A percentile compares a stretch with the other conserved stretches of the same genome.
Conservation (phyloP, 164 flowering plant genomes). For the Tinospora cordifolia region DNA sequence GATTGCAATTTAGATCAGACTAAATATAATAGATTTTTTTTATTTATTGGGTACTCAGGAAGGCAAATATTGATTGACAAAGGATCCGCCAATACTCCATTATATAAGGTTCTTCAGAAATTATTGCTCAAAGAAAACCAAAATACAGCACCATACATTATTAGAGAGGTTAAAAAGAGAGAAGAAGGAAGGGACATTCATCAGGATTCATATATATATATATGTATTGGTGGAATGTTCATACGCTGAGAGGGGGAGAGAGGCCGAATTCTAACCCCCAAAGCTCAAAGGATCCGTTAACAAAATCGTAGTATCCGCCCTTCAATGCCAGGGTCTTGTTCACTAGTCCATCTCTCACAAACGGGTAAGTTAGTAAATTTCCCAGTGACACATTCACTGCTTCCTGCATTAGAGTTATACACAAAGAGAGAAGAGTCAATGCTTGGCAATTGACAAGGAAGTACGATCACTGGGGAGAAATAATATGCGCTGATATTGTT, state of each 20-base stretch:
- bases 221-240: constrained; percentile 13
- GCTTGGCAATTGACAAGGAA: background rate
- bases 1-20: too few relatives aligned
- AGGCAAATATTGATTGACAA: too few relatives aligned
- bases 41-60: too few relatives aligned
- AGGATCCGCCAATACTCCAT: background rate
- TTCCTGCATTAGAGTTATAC: constrained; percentile 49
- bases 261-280: constrained; percentile 65
- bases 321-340: constrained; percentile 69
- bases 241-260: constrained; percentile 47
- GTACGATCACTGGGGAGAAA: too few relatives aligned
- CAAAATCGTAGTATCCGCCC: constrained; percentile 87
- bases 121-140: background rate
- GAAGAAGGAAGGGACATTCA: background rate
- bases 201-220: background rate
- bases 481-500: too few relatives aligned
- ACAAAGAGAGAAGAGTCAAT: background rate
- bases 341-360: constrained; percentile 75
- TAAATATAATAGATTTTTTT: too few relatives aligned
- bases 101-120: background rate
- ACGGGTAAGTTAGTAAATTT: constrained; percentile 78
- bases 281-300: constrained; percentile 67
- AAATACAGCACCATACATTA: background rate
- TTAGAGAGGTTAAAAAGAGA: background rate
- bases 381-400: constrained; percentile 83